phyloP scores from a whole-genome alignment of 1,284 basidiomycete genomes.

The Trametes polyzona region DNA sequence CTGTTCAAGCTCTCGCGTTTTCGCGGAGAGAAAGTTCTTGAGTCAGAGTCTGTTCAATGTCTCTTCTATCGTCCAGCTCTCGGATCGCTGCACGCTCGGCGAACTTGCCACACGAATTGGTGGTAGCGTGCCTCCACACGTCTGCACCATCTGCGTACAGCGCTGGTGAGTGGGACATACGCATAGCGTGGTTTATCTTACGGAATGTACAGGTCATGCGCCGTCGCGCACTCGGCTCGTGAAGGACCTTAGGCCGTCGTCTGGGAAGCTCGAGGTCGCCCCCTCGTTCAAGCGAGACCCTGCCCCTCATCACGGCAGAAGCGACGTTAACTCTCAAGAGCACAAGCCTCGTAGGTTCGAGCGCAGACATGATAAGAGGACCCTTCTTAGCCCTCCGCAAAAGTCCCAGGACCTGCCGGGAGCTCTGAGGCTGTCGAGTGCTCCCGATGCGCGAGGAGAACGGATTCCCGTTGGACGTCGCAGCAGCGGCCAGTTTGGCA shows the following conservation, averaged over 20 bases:
- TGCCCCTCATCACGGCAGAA: slow-evolving; percentile 14
- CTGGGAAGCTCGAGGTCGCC: slow-evolving; percentile 36
- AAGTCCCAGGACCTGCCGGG: slow-evolving; percentile 1
- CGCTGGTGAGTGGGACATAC: slow-evolving; percentile 4
- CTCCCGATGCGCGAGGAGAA: background rate
- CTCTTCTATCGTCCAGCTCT: slow-evolving; percentile 10
- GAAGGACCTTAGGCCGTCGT: slow-evolving; percentile 39
- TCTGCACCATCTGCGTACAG: slow-evolving; percentile 9
- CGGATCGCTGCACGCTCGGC: slow-evolving; percentile 10
- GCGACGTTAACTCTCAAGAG: background rate
- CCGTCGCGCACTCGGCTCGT: slow-evolving; percentile 43
- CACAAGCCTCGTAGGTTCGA: background rate
- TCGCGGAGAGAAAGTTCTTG: background rate
- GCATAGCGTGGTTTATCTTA: background rate
- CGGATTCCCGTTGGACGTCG: background rate
- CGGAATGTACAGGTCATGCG: background rate
- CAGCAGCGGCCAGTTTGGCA: background rate
- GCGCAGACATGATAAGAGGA: background rate
- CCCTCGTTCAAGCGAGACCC: slow-evolving; percentile 17
- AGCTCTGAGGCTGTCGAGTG: background rate
- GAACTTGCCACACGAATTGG: slow-evolving; percentile 22
- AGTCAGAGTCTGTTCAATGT: slow-evolving; percentile 1
- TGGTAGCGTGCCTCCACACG: slow-evolving; percentile 27
- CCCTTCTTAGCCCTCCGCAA: background rate
- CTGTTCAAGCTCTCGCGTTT: background rate